Evolutionary conservation across 495 filamentous ascomycete species (phyloP), one percentile per base, ranked within the genome.

Genomic region (Aspergillus diversus): DNA sequence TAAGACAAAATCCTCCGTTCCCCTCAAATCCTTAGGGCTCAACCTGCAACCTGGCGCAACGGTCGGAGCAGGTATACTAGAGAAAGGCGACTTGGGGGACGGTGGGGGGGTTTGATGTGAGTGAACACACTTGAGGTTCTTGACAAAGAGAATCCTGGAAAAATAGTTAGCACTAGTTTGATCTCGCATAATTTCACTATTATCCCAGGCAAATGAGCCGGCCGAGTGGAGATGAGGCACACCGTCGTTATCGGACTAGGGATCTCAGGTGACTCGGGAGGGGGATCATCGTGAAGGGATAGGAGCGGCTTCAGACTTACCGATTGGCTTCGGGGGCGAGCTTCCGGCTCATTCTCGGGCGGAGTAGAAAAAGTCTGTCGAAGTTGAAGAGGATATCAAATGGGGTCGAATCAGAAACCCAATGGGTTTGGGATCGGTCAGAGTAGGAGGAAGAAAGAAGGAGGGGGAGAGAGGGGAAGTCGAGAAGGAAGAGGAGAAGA

Each of bases 271-370:
- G 43, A 32, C 37, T 31, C 35, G 15, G 61, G 75, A 80, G 76
- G 77, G 76, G 76, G 67, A 43, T 43, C 39, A 73, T 58, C 60
- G 50, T 64, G 62, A 34, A 49, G 66, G 56, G 53, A 73, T 34
- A 48, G 53, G 55, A 57, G 16, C 47, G 47, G 51, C 51, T 34
- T 33, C 13, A 17, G 60, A 86, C 89, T 72, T 83, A 93, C 90
- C 91, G 87, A 84, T 96, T 96, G 81, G 94, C 92, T 89, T 97
- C 92, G 76, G 93, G 91, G 80, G 92, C 92, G 82, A 96, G 89
- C 84, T 97, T 96, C 67, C 79, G 78, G 77, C 78, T 80, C 79
- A 81, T 81, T 73, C 78, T 81, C 71, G 70, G 75, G 69, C 55
- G 61, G 68, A 64, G 69, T 53, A 49, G 53, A 59, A 60, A 51